Conservation (phyloP, 164 flowering plant genomes). For the Magnolia officinalis region DNA sequence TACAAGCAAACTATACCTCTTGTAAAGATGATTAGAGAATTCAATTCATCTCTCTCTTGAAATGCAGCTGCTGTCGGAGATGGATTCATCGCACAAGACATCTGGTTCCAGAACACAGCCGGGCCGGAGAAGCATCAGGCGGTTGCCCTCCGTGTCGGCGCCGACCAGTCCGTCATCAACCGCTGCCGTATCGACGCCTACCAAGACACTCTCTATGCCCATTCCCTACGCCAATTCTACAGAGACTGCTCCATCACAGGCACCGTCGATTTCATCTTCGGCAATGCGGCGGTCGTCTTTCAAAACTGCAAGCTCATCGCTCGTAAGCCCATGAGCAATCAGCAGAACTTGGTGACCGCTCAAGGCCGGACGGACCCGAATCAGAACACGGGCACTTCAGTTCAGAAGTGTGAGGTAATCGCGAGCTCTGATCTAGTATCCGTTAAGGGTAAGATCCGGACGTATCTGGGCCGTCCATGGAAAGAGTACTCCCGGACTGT, state of each 20-base stretch:
- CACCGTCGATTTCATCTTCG: constrained; percentile 56
- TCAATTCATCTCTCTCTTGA: neutral
- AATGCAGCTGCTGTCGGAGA: constrained; percentile 49
- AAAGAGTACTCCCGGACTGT: constrained; percentile 46
- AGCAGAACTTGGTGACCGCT: constrained; percentile 45
- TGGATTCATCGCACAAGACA: constrained; percentile 50
- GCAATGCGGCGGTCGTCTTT: constrained; percentile 45
- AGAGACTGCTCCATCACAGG: constrained; percentile 37
- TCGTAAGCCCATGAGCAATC: constrained; percentile 34
- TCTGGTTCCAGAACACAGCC: constrained; percentile 46
- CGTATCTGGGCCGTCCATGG: constrained; percentile 53
- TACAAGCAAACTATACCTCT: neutral
- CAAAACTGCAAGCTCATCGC: constrained; percentile 39
- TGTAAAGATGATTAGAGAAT: neutral
- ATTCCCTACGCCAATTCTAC: constrained; percentile 47
- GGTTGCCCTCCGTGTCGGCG: constrained; percentile 47
- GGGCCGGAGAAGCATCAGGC: constrained; percentile 52
- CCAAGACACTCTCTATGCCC: constrained; percentile 56
- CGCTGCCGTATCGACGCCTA: constrained; percentile 42
- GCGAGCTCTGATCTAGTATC: constrained; percentile 38
- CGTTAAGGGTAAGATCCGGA: constrained; percentile 26
- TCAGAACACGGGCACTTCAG: constrained; percentile 46
- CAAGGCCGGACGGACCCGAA: constrained; percentile 44
- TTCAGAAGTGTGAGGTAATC: constrained; percentile 36
- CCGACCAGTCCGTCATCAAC: constrained; percentile 43